Evolutionary conservation across 768 basidiomycete genomes (phyloP), one percentile per base, ranked within the genome.

Genomic region (Russula olivacea): DNA sequence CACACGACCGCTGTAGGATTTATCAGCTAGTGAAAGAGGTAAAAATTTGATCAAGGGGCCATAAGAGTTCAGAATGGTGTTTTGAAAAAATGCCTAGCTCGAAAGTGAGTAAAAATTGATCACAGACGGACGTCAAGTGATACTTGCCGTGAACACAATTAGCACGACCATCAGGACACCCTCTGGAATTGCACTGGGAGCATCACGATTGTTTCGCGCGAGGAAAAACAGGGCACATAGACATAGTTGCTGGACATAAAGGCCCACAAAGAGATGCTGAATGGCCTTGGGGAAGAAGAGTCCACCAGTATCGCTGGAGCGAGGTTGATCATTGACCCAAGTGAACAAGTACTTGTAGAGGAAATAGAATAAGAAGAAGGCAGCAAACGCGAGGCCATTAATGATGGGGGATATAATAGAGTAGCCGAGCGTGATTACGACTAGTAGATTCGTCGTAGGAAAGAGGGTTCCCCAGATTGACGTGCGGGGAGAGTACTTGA

Each of bases 261-360:
- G 69, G 1, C 95, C 96, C 25, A 94, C 92, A 66, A 98, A 97
- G 25, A 96, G 71, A 70, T 98, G 96, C 54, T 90, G 86, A 36
- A 98, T 83, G 4, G 96, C 96, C 74, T 87, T 91, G n/a, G 94
- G 94, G 80, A 93, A 98, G 80, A 97, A 98, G 55, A 91, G 72
- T 0, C 96, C 96, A 40, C 96, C 95, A 0, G 94, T 96, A 61
- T 96, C 94, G 54, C 77, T 77, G 6, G 80, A 74, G 0, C 80
- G 73, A 5, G 86, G 82, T 71, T 92, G 88, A 58, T 90, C 86
- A 69, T 84, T 83, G 61, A 83, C 85, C 74, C 74, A 75, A 19
- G 71, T 62, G 69, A 74, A 74, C 21, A 71, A 66, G 61, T 74
- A 75, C 68, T 90, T 92, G 81, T 90, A 93, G 40, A 92, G 75